Base-by-base conservation (phyloP, 2,329 filamentous ascomycete genomes). In the Diplodia intermedia region DNA sequence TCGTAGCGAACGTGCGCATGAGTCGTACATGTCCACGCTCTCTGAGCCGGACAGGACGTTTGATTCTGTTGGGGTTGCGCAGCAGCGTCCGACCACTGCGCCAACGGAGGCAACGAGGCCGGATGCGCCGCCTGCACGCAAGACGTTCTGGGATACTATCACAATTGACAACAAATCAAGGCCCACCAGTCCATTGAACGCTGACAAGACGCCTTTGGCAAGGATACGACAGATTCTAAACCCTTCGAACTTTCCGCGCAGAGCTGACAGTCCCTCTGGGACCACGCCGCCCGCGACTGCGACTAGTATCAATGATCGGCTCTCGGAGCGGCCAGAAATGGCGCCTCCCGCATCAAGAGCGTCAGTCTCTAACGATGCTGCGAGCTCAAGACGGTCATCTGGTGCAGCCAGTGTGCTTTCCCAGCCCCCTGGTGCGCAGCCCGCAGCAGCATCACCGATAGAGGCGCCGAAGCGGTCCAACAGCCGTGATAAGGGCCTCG, bases 191-290 rank as follows among this genome's bases (percentile, higher is more conserved):
- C 52, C 56, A 15, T 52, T 53, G 40, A 68, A 56, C 38, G 47
- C 66, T 56, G 38, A 68, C 50, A 62, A 56, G 40, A 68, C 66
- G 53, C 66, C 66, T 26, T 40, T 68, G 56, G 66, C 66, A 14
- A 54, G 66, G 38, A 55, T 68, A 29, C 66, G 66, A 38, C 66
- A 68, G 52, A 68, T 68, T 43, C n/a, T 68, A 18, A 68, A 68
- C 66, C 57, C 66, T 18, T 54, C 66, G 31, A 62, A 54, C 23
- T 43, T 33, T 38, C 31, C 60, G 43, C 60, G 60, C 20, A 63
- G 20, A n/a, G 50, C 60, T n/a, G 43, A 63, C 11, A 63, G 60
- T 23, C 60, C 60, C 36, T 38, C 43, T 12, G 26, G 47, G 60
- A 63, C 60, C 11, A 63, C 60, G 52, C 60, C 60, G 31, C 60